Percentiles rank a stretch among this genome's conserved stretches.
Evolutionary conservation across 768 basidiomycete genomes (phyloP).

Genomic region (Lenzites betulinus): DNA sequence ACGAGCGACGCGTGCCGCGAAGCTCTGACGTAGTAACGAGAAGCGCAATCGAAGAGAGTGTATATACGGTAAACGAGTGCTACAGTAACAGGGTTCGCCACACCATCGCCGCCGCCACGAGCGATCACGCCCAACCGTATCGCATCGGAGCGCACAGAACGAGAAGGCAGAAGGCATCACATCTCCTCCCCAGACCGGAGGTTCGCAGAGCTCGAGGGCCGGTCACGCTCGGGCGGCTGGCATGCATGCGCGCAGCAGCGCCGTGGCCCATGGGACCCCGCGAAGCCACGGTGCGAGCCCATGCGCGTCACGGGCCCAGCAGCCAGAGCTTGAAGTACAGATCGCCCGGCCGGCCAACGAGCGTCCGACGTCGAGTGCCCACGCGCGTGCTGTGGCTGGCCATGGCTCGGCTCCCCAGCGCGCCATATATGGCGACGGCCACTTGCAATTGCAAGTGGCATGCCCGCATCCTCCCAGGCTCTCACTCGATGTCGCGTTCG

Average conservation of each 20-base stretch:
- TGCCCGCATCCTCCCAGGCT: background rate
- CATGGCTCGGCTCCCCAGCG: background rate
- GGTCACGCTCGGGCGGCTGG: background rate
- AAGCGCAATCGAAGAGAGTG: conserved; percentile 5
- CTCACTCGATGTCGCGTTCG: background rate
- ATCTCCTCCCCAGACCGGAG: conserved; percentile 5
- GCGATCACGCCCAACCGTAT: background rate
- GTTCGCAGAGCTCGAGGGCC: background rate
- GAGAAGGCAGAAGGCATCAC: background rate
- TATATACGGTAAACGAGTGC: background rate
- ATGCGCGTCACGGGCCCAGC: no score
- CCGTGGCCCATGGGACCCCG: background rate
- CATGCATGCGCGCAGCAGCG: background rate
- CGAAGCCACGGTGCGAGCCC: background rate
- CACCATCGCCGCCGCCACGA: background rate
- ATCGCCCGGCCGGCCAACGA: no score
- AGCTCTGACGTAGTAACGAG: conserved; percentile 7
- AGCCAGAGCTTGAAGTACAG: background rate
- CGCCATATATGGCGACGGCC: conserved; percentile 9
- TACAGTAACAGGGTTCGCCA: no score
- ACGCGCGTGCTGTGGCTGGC: background rate
- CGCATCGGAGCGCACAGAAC: conserved; percentile 14
- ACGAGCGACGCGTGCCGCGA: background rate
- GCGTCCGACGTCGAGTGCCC: no score
- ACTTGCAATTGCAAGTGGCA: no score